A percentile compares a stretch with the other conserved stretches of the same genome.
Conservation (phyloP, 768 basidiomycete species). For the Scleroderma citrinum region DNA sequence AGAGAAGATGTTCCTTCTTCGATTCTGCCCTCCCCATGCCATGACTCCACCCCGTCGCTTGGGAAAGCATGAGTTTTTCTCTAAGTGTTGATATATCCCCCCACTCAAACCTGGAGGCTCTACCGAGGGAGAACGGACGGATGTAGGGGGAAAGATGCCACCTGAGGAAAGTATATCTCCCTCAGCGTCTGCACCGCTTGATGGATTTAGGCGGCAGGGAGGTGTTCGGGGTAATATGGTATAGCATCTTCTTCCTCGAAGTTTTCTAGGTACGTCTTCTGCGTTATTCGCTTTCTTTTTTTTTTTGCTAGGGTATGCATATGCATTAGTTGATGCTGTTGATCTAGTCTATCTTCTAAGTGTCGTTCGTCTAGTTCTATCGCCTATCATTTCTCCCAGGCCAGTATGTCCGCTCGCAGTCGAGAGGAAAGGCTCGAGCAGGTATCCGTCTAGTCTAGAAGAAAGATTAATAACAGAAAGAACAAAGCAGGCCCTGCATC, state of each 20-base stretch:
- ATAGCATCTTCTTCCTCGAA: not conserved
- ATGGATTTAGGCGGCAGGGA: constrained; percentile 48
- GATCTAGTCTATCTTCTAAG: constrained; percentile 6
- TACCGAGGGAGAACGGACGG: not conserved
- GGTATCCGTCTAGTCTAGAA: constrained; percentile 3
- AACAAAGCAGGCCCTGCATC: constrained; percentile 17
- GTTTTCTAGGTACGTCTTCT: no score
- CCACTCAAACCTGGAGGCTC: not conserved
- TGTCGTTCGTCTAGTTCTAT: constrained; percentile 4
- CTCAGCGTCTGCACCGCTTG: constrained; percentile 40
- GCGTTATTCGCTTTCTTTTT: no score
- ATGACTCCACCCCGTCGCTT: constrained; percentile 18
- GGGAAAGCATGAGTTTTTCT: constrained; percentile 5
- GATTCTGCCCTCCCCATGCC: constrained; percentile 5
- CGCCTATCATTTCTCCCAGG: constrained; percentile 7
- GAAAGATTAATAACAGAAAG: not conserved
- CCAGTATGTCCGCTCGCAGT: constrained; percentile 3
- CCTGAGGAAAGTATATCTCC: constrained; percentile 45
- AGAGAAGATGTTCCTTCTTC: constrained; percentile 20
- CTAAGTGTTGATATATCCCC: constrained; percentile 13
- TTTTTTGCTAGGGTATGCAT: not conserved
- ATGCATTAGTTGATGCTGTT: not conserved
- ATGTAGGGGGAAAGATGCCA: constrained; percentile 4
- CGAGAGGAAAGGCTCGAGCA: not conserved
- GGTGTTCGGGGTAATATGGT: constrained; percentile 35